Base-by-base conservation (phyloP, 2,329 filamentous ascomycete species). In the Scedosporium minutisporum region DNA sequence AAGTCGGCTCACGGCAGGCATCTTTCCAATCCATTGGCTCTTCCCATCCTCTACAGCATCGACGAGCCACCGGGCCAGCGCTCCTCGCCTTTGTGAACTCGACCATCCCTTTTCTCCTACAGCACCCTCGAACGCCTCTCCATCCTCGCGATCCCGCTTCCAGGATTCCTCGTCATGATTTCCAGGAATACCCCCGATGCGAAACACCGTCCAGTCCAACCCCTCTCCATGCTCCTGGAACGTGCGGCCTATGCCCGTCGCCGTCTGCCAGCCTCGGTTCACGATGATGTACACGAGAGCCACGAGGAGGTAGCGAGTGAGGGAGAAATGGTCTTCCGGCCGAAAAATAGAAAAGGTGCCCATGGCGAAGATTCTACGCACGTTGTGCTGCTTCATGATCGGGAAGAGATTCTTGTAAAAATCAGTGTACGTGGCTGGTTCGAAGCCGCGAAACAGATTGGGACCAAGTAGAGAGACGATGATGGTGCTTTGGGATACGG, bases 321-420 rank as follows among this genome's bases (percentile, higher is more conserved):
- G 48, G 48, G 57, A 68, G 48, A 66, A 69, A 1, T 58, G 18
- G 53, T 75, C 73, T n/a, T 69, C 65, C 0, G 65, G 62, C 0
- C 64, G 62, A n/a, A 66, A 62, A 27, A 69, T 65, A 6, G 73
- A 72, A 7, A 72, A 51, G 3, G 73, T 75, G 7, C 69, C 65
- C 71, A 74, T 74, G 4, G 69, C 71, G 16, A 74, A 65, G 44
- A 75, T 72, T 9, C 74, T 69, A 3, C 65, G 29, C 51, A 74
- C 71, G 63, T 67, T 64, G 57, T 73, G 67, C 57, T 68, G 27
- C n/a, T 65, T 66, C 70, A 71, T 71, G 10, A 69, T 55, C n/a
- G 64, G 63, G 38, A 72, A 63, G 46, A 71, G 58, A 14, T 29
- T 58, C 2, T 61, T 18, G 62, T 70, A 67, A 60, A 68, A 68